A percentile compares a stretch with the other conserved stretches of the same genome.
These are phyloP conservation scores for Tagetes erecta DNA, from an alignment of 129 eudicot species.

Conservation along the genomic window DNA sequence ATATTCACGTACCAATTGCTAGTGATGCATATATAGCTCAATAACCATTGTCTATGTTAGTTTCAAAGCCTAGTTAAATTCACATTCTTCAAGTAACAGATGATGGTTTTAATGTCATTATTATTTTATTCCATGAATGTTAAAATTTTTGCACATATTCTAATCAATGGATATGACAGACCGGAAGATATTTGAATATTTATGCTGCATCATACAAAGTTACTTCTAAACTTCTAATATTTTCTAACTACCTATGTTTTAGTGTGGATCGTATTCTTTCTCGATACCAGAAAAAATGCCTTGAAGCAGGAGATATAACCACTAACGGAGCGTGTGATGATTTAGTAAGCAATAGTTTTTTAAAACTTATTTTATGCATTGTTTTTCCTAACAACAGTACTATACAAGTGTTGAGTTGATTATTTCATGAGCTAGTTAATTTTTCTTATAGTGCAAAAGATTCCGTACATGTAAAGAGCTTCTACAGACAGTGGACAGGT, in stretches of 20 bases:
- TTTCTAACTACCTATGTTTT: neutral
- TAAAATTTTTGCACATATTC: neutral
- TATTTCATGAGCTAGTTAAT: neutral
- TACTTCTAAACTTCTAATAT: neutral
- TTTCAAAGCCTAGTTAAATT: no score
- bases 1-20: neutral
- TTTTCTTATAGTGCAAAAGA: constrained; percentile 21
- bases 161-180: neutral
- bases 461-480: constrained; percentile 44
- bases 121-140: neutral
- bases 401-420: neutral
- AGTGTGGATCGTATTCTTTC: constrained; percentile 16
- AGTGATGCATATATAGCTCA: neutral
- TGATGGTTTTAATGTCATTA: neutral
- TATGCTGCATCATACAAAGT: neutral
- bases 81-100: neutral
- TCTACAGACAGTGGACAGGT: constrained; percentile 47
- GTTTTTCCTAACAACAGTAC: neutral
- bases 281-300: constrained; percentile 11
- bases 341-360: neutral
- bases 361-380: neutral
- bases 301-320: constrained; percentile 3
- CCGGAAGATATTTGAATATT: neutral
- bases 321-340: neutral
- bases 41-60: no score